These are phyloP conservation scores for Hapsidospora chrysogenum DNA, from an alignment of 495 filamentous ascomycete species.

Conservation along the genomic window DNA sequence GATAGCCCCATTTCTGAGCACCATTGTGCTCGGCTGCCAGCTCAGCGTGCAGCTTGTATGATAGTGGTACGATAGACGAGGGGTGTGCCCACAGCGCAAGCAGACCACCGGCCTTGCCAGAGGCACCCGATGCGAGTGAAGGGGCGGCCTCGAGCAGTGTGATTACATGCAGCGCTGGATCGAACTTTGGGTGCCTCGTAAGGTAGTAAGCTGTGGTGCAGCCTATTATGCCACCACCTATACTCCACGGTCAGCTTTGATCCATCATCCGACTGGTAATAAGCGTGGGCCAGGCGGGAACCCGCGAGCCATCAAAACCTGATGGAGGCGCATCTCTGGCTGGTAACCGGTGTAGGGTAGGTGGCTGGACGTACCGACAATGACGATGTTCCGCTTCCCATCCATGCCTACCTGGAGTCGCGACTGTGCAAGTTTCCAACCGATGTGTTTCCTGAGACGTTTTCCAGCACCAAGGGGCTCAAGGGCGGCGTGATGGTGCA, in stretches of 20 bases:
- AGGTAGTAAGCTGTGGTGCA: conserved; percentile 88
- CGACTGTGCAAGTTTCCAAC: too few species aligned
- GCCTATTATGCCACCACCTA: conserved; percentile 91
- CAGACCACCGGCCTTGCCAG: conserved; percentile 88
- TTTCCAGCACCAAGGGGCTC: too few species aligned
- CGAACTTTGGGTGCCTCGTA: conserved; percentile 72
- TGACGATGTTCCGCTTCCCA: conserved; percentile 43
- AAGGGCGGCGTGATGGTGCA: too few species aligned
- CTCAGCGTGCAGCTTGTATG: conserved; percentile 67
- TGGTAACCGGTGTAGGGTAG: too few species aligned
- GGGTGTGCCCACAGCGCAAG: conserved; percentile 91
- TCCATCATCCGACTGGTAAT: neutral
- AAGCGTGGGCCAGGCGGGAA: too few species aligned
- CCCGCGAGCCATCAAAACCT: neutral
- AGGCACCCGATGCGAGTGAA: conserved; percentile 77
- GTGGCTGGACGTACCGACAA: conserved; percentile 51
- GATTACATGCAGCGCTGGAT: conserved; percentile 57
- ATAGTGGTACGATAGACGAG: conserved; percentile 65
- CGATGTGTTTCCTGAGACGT: too few species aligned
- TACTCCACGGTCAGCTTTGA: neutral
- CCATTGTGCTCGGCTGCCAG: conserved; percentile 77
- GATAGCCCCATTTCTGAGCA: conserved; percentile 73
- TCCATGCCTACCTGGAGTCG: conserved; percentile 19
- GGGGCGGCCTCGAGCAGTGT: conserved; percentile 72
- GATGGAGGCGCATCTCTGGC: neutral